These are phyloP conservation scores for Cryptosporidium ubiquitum DNA, from an alignment of 169 alveolate genomes.

Conservation along the genomic window DNA sequence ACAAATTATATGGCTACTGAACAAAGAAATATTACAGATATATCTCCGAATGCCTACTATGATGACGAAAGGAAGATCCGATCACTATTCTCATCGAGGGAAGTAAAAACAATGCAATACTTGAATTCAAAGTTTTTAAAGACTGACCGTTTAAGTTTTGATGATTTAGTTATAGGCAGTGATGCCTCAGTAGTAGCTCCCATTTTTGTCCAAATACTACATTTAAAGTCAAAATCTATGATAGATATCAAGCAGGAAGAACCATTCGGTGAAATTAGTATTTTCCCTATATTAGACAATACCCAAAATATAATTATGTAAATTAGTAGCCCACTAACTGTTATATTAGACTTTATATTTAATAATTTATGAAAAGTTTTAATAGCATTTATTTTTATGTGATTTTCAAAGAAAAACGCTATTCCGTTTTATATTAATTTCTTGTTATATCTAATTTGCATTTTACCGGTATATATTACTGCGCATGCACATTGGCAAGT, in stretches of 20 bases:
- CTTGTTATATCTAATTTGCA: neutral
- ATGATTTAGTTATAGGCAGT: conserved; percentile 16
- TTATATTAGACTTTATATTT: neutral
- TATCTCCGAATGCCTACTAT: neutral
- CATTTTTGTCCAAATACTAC: conserved; percentile 59
- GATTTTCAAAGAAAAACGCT: neutral
- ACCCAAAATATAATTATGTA: neutral
- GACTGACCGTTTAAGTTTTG: neutral
- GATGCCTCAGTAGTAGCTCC: conserved; percentile 50
- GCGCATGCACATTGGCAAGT: conserved; percentile 31
- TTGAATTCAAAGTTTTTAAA: conserved; percentile 32
- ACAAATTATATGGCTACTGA: conserved; percentile 37
- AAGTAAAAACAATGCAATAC: conserved; percentile 49
- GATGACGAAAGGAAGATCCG: conserved; percentile 3
- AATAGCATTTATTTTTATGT: neutral
- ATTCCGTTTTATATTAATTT: neutral
- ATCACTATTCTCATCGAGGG: conserved; percentile 55
- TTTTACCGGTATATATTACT: conserved; percentile 18
- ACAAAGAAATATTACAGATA: neutral
- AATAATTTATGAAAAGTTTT: neutral
- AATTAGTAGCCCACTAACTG: neutral
- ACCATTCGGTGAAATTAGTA: conserved; percentile 45
- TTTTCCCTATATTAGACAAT: conserved; percentile 4
- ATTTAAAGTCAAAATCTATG: conserved; percentile 58
- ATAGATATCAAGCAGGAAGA: conserved; percentile 36